These are phyloP conservation scores for Auricularia heimuer DNA, from an alignment of 768 basidiomycete genomes.

Conservation along the genomic window DNA sequence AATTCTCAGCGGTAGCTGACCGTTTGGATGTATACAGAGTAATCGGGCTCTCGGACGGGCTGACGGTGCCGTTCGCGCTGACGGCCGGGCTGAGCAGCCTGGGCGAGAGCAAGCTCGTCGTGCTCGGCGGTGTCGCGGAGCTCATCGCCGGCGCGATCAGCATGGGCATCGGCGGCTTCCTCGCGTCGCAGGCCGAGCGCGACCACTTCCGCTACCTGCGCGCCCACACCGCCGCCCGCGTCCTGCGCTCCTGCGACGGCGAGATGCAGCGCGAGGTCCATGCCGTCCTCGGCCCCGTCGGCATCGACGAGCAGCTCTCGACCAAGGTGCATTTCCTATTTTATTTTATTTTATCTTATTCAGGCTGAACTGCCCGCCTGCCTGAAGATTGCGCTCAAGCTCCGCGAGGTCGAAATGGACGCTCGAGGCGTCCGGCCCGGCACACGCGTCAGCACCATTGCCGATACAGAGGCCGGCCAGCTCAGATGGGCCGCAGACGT, in stretches of 20 bases:
- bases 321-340: constrained; percentile 25
- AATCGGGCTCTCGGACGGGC: constrained; percentile 83
- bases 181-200: constrained; percentile 80
- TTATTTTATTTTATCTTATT: no score
- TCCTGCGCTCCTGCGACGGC: constrained; percentile 80
- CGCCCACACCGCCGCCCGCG: constrained; percentile 65
- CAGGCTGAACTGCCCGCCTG: no score
- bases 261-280: constrained; percentile 96
- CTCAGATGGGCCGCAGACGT: constrained; percentile 66
- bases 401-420: constrained; percentile 57
- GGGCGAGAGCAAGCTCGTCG: constrained; percentile 84
- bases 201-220: constrained; percentile 85
- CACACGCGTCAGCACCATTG: constrained; percentile 5
- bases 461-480: constrained; percentile 36
- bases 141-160: constrained; percentile 93
- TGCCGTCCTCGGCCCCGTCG: constrained; percentile 78
- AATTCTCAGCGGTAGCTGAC: background rate
- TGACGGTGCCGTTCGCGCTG: constrained; percentile 87
- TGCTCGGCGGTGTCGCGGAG: constrained; percentile 90
- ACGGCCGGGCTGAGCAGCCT: constrained; percentile 84
- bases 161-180: constrained; percentile 98
- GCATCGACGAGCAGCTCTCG: constrained; percentile 77
- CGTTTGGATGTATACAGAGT: constrained; percentile 37
- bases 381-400: constrained; percentile 50
- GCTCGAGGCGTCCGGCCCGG: constrained; percentile 12